phyloP scores from a whole-genome alignment of 345 rosid genomes.

The Eucalyptus globulus region DNA sequence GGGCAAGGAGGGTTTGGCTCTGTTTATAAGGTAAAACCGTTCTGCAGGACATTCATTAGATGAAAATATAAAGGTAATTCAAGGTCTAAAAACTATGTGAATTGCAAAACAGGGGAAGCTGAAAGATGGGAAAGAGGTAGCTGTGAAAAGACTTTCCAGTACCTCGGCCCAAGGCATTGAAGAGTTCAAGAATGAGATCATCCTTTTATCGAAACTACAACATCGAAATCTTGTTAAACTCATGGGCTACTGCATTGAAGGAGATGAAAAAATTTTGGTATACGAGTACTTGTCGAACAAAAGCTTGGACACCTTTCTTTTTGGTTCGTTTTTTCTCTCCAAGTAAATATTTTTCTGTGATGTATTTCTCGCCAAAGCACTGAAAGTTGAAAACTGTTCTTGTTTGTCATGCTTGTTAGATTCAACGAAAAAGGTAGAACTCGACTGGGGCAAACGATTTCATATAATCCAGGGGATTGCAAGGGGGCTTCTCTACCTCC shows the following conservation, averaged over 20 bases:
- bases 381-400: background rate
- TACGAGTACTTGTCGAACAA: conserved; percentile 26
- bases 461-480: conserved; percentile 20
- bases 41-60: background rate
- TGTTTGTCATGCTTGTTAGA: background rate
- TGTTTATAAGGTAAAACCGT: background rate
- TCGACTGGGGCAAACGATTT: conserved; percentile 17
- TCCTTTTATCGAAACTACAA: conserved; percentile 41
- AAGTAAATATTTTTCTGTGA: background rate
- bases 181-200: conserved; percentile 50
- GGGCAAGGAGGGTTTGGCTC: background rate
- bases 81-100: background rate
- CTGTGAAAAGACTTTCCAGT: conserved; percentile 46
- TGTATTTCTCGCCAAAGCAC: background rate
- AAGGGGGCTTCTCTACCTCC: conserved; percentile 21
- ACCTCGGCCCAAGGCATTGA: conserved; percentile 44
- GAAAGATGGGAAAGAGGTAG: conserved; percentile 26
- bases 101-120: conserved; percentile 26
- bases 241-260: conserved; percentile 44
- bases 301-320: background rate
- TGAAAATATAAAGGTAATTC: background rate
- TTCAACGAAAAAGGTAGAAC: background rate
- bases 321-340: background rate
- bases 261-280: conserved; percentile 40
- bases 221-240: conserved; percentile 56